These are phyloP conservation scores for Grigorovia jiainica DNA, from an alignment of 805 yeast genomes.

Conservation along the genomic window DNA sequence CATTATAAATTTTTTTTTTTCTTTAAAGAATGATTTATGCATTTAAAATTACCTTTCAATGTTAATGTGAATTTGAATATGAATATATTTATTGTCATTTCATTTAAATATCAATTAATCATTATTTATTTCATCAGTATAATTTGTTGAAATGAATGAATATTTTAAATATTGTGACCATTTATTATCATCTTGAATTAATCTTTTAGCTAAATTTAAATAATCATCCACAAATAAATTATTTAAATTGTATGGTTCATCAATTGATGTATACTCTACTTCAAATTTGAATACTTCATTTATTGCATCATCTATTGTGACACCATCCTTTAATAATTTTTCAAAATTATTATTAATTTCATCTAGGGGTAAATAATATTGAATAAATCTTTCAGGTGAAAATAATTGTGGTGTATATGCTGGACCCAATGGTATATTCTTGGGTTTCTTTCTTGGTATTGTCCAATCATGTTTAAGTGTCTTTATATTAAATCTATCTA, in stretches of 20 bases:
- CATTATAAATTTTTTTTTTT: no score
- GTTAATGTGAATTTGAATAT: background rate
- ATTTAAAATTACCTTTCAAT: no score
- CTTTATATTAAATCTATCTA: constrained; percentile 12
- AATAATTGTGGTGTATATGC: constrained; percentile 64
- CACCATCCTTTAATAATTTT: constrained; percentile 44
- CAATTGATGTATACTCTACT: constrained; percentile 63
- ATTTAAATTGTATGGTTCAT: constrained; percentile 44
- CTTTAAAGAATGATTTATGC: no score
- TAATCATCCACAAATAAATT: constrained; percentile 53
- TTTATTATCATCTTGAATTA: constrained; percentile 40
- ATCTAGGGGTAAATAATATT: constrained; percentile 60
- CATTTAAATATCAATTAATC: background rate
- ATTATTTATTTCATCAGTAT: constrained; percentile 36
- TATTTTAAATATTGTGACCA: constrained; percentile 52
- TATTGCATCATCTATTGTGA: constrained; percentile 44
- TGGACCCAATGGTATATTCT: constrained; percentile 52
- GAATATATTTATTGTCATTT: background rate
- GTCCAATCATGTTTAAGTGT: constrained; percentile 42
- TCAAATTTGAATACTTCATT: constrained; percentile 44
- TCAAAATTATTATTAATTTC: constrained; percentile 35
- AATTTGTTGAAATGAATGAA: constrained; percentile 58
- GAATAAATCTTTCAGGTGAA: constrained; percentile 64
- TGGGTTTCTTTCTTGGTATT: constrained; percentile 53
- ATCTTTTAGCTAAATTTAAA: constrained; percentile 44